Evolutionary conservation across 495 filamentous ascomycete species (phyloP).

Genomic region (Halenospora varia): DNA sequence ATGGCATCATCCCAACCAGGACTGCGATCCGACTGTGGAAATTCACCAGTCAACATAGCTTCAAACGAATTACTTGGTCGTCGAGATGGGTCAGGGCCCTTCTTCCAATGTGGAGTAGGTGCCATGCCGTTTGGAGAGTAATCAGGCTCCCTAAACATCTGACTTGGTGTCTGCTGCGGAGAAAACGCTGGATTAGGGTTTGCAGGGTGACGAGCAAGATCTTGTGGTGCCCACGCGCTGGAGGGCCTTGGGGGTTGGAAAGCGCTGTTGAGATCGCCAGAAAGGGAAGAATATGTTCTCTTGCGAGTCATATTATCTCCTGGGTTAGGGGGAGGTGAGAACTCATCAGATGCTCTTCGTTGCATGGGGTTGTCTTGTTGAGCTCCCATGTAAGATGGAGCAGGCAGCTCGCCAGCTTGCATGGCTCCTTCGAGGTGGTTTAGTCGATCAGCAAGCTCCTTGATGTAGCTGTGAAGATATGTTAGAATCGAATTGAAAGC

Average conservation of each 20-base stretch:
- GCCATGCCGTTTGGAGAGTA: conserved; percentile 42
- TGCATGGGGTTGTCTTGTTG: conserved; percentile 39
- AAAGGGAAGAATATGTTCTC: conserved; percentile 51
- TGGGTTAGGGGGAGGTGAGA: conserved; percentile 42
- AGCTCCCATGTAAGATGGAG: not conserved
- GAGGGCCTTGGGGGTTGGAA: conserved; percentile 41
- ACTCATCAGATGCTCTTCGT: conserved; percentile 40
- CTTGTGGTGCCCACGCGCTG: conserved; percentile 5
- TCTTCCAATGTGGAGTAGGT: conserved; percentile 30
- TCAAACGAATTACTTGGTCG: conserved; percentile 31
- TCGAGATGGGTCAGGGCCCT: conserved; percentile 21
- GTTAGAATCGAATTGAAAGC: not conserved
- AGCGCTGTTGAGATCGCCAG: conserved; percentile 44
- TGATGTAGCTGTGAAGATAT: conserved; percentile 70
- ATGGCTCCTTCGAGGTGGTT: conserved; percentile 72
- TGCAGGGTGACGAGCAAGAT: conserved; percentile 11
- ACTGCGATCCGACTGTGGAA: conserved; percentile 24
- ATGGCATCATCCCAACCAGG: conserved; percentile 40
- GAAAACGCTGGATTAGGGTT: conserved; percentile 30
- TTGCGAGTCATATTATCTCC: conserved; percentile 40
- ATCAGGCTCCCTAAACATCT: conserved; percentile 11
- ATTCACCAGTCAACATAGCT: conserved; percentile 22
- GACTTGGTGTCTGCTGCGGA: conserved; percentile 24
- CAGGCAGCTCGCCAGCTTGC: conserved; percentile 24
- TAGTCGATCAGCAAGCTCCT: conserved; percentile 87